These are phyloP conservation scores for Nakataea oryzae DNA, from an alignment of 2,329 filamentous ascomycete genomes.

Conservation along the genomic window DNA sequence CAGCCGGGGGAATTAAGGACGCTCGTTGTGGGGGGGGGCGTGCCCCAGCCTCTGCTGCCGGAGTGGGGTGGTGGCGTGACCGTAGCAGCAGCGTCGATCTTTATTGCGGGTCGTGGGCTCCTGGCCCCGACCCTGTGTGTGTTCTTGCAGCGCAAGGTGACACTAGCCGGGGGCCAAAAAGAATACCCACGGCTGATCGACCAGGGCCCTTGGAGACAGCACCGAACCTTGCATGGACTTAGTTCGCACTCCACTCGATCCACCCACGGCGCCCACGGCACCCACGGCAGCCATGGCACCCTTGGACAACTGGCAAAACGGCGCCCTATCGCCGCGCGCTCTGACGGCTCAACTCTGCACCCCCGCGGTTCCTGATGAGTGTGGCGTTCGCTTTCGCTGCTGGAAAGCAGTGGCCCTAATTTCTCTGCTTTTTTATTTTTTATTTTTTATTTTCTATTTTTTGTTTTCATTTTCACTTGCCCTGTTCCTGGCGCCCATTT, in stretches of 20 bases:
- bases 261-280: too few species aligned
- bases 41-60: neutral
- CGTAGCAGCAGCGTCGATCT: neutral
- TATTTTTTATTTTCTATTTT: too few species aligned
- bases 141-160: too few species aligned
- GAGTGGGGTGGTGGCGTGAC: neutral
- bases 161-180: neutral
- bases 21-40: neutral
- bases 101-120: too few species aligned
- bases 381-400: neutral
- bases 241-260: neutral
- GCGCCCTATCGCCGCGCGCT: neutral
- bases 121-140: too few species aligned
- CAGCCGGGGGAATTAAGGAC: neutral
- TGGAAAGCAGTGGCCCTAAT: neutral
- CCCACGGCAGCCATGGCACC: neutral
- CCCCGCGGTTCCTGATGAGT: neutral
- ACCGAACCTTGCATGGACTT: conserved; percentile 1
- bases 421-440: too few species aligned
- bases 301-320: neutral
- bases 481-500: neutral
- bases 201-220: conserved; percentile 13
- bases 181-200: conserved; percentile 13
- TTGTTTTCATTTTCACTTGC: neutral
- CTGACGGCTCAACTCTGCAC: neutral